Evolutionary conservation across 2,329 filamentous ascomycete genomes (phyloP).

Genomic region (Endoconidiophora polonica): DNA sequence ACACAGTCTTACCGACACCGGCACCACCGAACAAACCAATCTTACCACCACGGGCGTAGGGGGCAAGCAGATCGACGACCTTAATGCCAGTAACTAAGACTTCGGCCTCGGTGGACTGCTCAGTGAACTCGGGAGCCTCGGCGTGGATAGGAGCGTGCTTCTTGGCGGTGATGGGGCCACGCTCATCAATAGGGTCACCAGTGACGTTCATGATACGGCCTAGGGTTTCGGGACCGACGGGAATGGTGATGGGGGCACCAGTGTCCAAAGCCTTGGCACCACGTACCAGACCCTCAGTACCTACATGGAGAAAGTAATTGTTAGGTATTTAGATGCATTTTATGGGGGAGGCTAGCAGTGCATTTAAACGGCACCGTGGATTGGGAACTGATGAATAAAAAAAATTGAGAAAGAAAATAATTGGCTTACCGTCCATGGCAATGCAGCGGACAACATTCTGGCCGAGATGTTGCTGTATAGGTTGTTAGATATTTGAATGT

Average conservation of each 20-base stretch:
- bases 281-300: constrained; percentile 99
- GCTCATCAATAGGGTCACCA: constrained; percentile 99
- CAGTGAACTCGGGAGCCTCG: constrained; percentile 78
- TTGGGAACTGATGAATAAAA: background rate
- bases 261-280: constrained; percentile 74
- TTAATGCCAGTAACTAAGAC: constrained; percentile 99
- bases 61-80: constrained; percentile 96
- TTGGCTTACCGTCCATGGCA: constrained; percentile 92
- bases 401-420: background rate
- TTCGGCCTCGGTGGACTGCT: constrained; percentile 93
- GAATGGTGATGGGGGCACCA: constrained; percentile 87
- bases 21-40: constrained; percentile 99
- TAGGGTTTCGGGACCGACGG: constrained; percentile 82
- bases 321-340: background rate
- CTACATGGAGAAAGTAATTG: constrained; percentile 27
- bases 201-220: constrained; percentile 99
- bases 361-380: background rate
- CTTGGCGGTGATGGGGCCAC: constrained; percentile 88
- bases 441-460: constrained; percentile 98
- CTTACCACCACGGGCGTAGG: constrained; percentile 99
- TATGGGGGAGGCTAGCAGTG: background rate
- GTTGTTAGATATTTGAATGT: constrained; percentile 12
- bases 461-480: constrained; percentile 86
- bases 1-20: constrained; percentile 99
- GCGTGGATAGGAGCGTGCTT: constrained; percentile 85